Base-by-base conservation (phyloP, 1,284 basidiomycete genomes). In the Pholiota adiposa region DNA sequence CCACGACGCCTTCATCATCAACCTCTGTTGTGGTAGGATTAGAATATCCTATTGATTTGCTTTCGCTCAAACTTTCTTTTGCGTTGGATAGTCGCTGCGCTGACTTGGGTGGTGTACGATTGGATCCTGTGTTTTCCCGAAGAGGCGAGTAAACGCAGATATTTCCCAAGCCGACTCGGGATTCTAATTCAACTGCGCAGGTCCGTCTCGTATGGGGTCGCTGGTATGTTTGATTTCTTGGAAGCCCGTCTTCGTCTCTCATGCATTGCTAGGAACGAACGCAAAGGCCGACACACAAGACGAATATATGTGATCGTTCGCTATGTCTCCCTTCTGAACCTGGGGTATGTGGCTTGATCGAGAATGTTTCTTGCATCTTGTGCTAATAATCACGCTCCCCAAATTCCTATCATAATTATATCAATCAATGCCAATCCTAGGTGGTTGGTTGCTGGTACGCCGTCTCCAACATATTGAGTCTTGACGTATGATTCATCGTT, bases 71-170 rank as follows among this genome's bases (percentile, higher is more conserved):
- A 25, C 12, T 25, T 14, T 27, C 18, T 46, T 11, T 21, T 18
- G 16, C 0, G 18, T 18, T 8, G 9, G n/a, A 9, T 33, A 67
- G 66, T 63, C 19, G 64, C 66, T 6, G 66, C 66, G 14, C 31
- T 67, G 53, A 60, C 66, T 19, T 67, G 64, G 64, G 38, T 67
- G 19, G 51, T 62, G 27, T 67, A 67, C 25, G 66, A 67, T 51
- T 60, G 62, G 33, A 27, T 63, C 18, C 50, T 67, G 25, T 63
- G 61, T 50, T 58, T 63, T 34, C 46, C 52, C 25, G 52, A 55
- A 51, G 66, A 67, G 63, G 66, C 62, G 21, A 43, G 60, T 53
- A 14, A 18, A 36, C 16, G 3, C 18, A n/a, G 6, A n/a, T 8
- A 23, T 29, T 12, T 25, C n/a, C 19, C n/a, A 9, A 8, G 18